These are phyloP conservation scores for Waltergamsia citrina DNA, from an alignment of 2,329 filamentous ascomycete species.

Conservation along the genomic window DNA sequence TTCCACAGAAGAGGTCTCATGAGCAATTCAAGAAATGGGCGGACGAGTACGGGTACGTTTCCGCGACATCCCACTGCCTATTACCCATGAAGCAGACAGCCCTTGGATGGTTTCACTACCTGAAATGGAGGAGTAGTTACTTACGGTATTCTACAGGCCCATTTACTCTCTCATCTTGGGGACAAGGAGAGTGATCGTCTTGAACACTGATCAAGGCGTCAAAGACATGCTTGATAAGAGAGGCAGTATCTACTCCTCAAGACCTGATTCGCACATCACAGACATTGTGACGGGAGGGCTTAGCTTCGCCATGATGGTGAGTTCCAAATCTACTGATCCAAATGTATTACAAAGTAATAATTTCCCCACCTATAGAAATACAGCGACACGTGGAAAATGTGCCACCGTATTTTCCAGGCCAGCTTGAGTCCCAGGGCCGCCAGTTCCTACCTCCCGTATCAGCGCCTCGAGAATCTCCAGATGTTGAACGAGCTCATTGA, in stretches of 20 bases:
- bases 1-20: slow-evolving; percentile 30
- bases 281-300: slow-evolving; percentile 14
- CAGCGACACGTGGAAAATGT: no score
- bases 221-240: slow-evolving; percentile 42
- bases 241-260: slow-evolving; percentile 37
- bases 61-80: no score
- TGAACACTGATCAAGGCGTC: slow-evolving; percentile 32
- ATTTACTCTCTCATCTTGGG: slow-evolving; percentile 42
- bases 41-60: no score
- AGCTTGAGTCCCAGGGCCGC: slow-evolving; percentile 13
- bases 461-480: slow-evolving; percentile 32
- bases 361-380: no score
- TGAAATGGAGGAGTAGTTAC: no score
- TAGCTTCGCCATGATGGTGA: slow-evolving; percentile 16
- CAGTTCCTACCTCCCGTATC: slow-evolving; percentile 25
- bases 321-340: neutral
- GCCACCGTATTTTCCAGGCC: neutral
- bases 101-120: no score
- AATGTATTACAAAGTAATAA: neutral
- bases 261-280: slow-evolving; percentile 23
- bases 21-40: slow-evolving; percentile 29
- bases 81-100: no score
- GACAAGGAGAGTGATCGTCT: slow-evolving; percentile 33
- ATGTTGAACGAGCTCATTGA: slow-evolving; percentile 25
- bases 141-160: no score